Percentiles rank a stretch among this genome's conserved stretches.
Evolutionary conservation across 2,329 filamentous ascomycete genomes (phyloP).

Genomic region (Juglanconis sp.): DNA sequence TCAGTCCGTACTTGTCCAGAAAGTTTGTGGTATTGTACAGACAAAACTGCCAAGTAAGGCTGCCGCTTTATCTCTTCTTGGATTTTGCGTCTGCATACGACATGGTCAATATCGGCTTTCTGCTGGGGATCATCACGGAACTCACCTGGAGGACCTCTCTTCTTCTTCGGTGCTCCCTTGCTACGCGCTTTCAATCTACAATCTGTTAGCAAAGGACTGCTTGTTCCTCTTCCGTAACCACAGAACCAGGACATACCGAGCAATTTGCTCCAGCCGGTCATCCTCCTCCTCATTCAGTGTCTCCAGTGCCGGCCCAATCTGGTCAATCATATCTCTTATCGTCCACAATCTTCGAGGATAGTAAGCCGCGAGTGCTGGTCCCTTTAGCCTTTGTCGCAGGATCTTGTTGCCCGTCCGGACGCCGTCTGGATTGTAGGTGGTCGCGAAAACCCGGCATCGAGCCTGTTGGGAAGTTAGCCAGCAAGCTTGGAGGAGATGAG

Average conservation of each 20-base stretch:
- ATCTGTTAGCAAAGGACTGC: conserved; percentile 13
- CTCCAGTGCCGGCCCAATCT: conserved; percentile 63
- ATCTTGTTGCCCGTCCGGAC: conserved; percentile 87
- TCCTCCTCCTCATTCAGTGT: conserved; percentile 74
- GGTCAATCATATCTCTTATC: conserved; percentile 69
- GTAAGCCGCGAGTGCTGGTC: conserved; percentile 80
- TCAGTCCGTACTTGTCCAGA: no score
- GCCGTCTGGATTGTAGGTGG: conserved; percentile 82
- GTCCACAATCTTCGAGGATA: conserved; percentile 76
- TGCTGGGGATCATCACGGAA: conserved; percentile 18
- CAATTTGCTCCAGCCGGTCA: conserved; percentile 73
- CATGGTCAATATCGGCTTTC: conserved; percentile 36
- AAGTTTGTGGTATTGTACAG: background rate
- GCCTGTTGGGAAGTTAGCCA: conserved; percentile 48
- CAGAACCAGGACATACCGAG: conserved; percentile 46
- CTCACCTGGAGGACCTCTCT: conserved; percentile 53
- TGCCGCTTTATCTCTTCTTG: conserved; percentile 31
- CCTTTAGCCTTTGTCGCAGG: conserved; percentile 80
- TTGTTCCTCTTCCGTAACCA: background rate
- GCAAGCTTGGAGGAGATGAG: background rate
- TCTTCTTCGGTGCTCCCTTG: conserved; percentile 88
- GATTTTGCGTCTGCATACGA: conserved; percentile 34
- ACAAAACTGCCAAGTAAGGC: conserved; percentile 13
- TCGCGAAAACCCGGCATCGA: conserved; percentile 89
- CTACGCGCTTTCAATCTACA: conserved; percentile 71